Evolutionary conservation across 306 rosid species (phyloP), one percentile per base, ranked within the genome.

Genomic region (Trifolium subterraneum): DNA sequence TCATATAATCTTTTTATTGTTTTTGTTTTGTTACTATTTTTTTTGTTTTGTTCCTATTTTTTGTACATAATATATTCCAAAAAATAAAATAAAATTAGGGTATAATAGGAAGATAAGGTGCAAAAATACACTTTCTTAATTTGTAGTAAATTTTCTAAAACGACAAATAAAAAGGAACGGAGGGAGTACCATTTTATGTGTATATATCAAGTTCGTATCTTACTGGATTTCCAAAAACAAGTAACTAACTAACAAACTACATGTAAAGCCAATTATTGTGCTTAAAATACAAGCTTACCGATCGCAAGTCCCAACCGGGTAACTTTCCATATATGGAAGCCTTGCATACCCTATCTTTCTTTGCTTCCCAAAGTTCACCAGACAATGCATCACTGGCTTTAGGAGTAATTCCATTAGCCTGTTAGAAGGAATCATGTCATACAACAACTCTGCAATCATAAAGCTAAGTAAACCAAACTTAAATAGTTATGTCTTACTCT

Each of bases 351-450:
- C 99, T 92, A 72, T 95, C 91, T 84, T 80, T 90, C 85, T 95
- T 95, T 72, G 76, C 88, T 85, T 84, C 95, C 99, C 99, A 95
- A 84, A 92, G 93, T 84, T 95, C 99, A 73, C 99, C 97, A 68
- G 96, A 91, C 82, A 92, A 86, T 70, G 99, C 98, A 86, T 95
- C 97, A 77, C 97, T 87, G 23, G 99, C 99, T 82, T 84, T 90
- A 70, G 90, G 90, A 81, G 83, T 80, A 83, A 88, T 74, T 63
- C 97, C 98, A 88, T 87, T 86, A 67, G 80, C 93, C 98, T 95
- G 87, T 70, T 71, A 35, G 42, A 44, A 76, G 62, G 64, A 62
- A 71, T 60, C 65, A 66, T 47, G 56, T 77, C 63, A 76, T 56
- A 62, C 50, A 20, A 81, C 25, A 77, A 68, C 47, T 41, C 58